Conservation (phyloP, 2,329 filamentous ascomycete species). For the Xylaria sp. region DNA sequence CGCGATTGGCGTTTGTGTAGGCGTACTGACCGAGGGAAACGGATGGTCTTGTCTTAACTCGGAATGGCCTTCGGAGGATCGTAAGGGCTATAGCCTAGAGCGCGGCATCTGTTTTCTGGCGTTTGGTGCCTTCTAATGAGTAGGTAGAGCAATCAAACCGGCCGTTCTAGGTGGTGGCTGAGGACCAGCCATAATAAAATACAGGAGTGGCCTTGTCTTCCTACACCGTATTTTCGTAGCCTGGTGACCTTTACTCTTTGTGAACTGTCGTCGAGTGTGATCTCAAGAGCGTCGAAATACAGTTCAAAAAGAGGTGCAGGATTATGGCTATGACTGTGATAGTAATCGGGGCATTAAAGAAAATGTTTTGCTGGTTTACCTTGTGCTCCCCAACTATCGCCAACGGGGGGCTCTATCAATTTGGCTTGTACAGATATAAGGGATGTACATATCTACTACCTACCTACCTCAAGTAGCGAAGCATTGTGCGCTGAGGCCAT, state of each 20-base stretch:
- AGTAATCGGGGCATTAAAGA: background rate
- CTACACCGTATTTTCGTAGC: background rate
- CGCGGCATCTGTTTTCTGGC: conserved; percentile 31
- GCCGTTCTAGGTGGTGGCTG: conserved; percentile 20
- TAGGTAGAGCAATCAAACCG: conserved; percentile 27
- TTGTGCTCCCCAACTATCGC: background rate
- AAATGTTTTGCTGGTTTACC: background rate
- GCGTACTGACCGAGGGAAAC: conserved; percentile 41
- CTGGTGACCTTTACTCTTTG: background rate
- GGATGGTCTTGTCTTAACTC: conserved; percentile 33
- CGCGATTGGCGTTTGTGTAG: conserved; percentile 43
- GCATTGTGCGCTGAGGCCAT: too few relatives aligned
- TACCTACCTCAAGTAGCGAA: too few relatives aligned
- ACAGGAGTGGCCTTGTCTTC: conserved; percentile 10
- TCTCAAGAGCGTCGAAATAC: background rate
- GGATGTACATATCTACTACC: too few relatives aligned
- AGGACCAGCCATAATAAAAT: conserved; percentile 20
- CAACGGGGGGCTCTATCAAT: too few relatives aligned
- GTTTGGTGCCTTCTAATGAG: conserved; percentile 36
- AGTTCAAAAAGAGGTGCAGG: background rate
- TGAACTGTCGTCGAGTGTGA: background rate
- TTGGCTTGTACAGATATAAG: too few relatives aligned
- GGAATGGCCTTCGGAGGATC: conserved; percentile 28
- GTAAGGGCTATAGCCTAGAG: conserved; percentile 21
- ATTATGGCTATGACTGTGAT: background rate